Evolutionary conservation across 1,139 yeast genomes (phyloP), one percentile per base, ranked within the genome.

Genomic region (Pichia sp.): DNA sequence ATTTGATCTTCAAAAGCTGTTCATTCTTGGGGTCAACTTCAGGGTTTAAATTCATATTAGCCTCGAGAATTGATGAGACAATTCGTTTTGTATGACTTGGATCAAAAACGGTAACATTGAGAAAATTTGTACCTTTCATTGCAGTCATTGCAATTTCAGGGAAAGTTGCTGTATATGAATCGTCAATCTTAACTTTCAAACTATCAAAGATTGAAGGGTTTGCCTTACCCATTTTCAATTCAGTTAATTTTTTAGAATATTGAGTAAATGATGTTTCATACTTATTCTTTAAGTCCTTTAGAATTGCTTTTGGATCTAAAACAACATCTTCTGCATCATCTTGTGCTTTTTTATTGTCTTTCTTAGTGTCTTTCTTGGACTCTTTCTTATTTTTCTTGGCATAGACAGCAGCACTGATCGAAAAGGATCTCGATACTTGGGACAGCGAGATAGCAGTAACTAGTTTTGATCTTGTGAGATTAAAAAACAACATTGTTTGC

Each of bases 51-150:
- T 86, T 85, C 62, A 87, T 67, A 13, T 77, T 78, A 0, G 90
- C 73, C 1, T 77, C 83, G 52, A 88, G 65, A 38, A 90, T 80
- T 0, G 89, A 74, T 51, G 87, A 80, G 42, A 84, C 74, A 26
- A 90, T 77, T 53, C 77, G 74, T 59, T 86, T 85, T 26, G 80
- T 74, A 56, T 86, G 76, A 45, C 71, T 71, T 12, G 96, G 94
- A 59, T 89, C 96, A 64, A 83, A 90, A 2, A 89, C 92, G 0
- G 95, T 88, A 29, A 90, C 76, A 42, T 79, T 68, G 45, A 85
- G 71, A 40, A 52, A 54, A 24, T 56, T 58, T 50, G 80, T 73
- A 12, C 92, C 92, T 58, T 87, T 85, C 46, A 82, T 60, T 0
- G 87, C 74, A 8, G 95, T 81, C 53, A 86, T 85, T 0, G 97